phyloP scores from a whole-genome alignment of 495 filamentous ascomycete genomes.

The Penicillium lagena region DNA sequence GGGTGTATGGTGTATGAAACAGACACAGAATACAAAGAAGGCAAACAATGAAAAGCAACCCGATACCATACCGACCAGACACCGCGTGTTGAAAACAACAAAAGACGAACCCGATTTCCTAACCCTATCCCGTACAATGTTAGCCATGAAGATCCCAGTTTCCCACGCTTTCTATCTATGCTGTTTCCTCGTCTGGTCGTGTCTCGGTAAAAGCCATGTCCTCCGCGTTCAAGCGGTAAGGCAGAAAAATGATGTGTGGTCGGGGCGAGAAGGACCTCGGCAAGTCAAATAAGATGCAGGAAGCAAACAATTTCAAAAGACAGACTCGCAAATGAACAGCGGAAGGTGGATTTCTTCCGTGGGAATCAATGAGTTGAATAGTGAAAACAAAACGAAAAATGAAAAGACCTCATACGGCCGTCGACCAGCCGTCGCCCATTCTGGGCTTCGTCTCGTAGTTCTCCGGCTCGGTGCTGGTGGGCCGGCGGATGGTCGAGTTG shows the following conservation, averaged over 20 bases:
- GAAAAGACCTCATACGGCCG: conserved; percentile 26
- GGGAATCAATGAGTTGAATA: conserved; percentile 18
- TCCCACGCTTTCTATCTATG: conserved; percentile 24
- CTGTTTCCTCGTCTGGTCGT: conserved; percentile 26
- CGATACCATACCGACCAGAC: background rate
- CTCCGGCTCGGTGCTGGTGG: conserved; percentile 65
- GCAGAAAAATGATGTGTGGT: conserved; percentile 10
- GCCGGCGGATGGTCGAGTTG: conserved; percentile 57
- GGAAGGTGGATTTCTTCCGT: conserved; percentile 14
- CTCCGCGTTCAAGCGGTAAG: conserved; percentile 15
- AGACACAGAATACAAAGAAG: conserved; percentile 5
- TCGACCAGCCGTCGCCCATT: conserved; percentile 37
- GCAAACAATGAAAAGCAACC: background rate
- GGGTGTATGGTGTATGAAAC: conserved; percentile 5
- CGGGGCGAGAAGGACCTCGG: too few species aligned
- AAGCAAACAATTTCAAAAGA: background rate
- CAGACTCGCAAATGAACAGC: conserved; percentile 6
- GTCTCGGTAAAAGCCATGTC: conserved; percentile 24
- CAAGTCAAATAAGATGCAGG: conserved; percentile 20
- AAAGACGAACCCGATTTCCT: conserved; percentile 5
- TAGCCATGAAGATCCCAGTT: conserved; percentile 12
- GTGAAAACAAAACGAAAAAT: conserved; percentile 17
- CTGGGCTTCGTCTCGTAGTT: conserved; percentile 57
- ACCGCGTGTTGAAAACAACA: background rate
- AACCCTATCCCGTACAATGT: conserved; percentile 16